Evolutionary conservation across 495 filamentous ascomycete species (phyloP).

Genomic region (Annulohypoxylon nitens): DNA sequence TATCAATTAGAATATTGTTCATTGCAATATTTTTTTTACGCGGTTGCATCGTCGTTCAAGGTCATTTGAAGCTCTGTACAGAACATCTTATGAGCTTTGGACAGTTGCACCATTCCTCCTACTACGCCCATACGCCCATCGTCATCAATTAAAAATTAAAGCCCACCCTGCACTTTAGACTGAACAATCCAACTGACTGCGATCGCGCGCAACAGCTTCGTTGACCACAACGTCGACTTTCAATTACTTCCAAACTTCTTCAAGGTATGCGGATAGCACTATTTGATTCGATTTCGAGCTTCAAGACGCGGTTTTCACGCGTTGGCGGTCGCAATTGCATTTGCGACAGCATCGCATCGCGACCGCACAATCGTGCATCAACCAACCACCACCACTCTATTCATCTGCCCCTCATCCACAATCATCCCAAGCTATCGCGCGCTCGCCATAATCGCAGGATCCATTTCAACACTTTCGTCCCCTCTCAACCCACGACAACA

Average conservation of each 20-base stretch:
- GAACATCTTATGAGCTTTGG: constrained; percentile 26
- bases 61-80: constrained; percentile 33
- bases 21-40: constrained; percentile 22
- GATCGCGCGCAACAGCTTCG: constrained; percentile 47
- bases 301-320: constrained; percentile 52
- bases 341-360: constrained; percentile 49
- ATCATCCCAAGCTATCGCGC: constrained; percentile 28
- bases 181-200: constrained; percentile 42
- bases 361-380: constrained; percentile 33
- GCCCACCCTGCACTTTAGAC: constrained; percentile 34
- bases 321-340: constrained; percentile 54
- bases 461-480: background rate
- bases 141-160: constrained; percentile 29
- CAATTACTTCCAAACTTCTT: constrained; percentile 24
- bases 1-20: constrained; percentile 20
- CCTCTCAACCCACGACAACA: background rate
- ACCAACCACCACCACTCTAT: constrained; percentile 27
- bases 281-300: constrained; percentile 47
- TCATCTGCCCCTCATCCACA: constrained; percentile 43
- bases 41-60: constrained; percentile 32
- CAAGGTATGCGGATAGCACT: constrained; percentile 52
- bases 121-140: constrained; percentile 17
- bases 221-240: constrained; percentile 41
- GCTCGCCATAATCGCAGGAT: constrained; percentile 8
- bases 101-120: constrained; percentile 18